phyloP scores from a whole-genome alignment of 257 asterid species.

The Solanum chiquidenum region DNA sequence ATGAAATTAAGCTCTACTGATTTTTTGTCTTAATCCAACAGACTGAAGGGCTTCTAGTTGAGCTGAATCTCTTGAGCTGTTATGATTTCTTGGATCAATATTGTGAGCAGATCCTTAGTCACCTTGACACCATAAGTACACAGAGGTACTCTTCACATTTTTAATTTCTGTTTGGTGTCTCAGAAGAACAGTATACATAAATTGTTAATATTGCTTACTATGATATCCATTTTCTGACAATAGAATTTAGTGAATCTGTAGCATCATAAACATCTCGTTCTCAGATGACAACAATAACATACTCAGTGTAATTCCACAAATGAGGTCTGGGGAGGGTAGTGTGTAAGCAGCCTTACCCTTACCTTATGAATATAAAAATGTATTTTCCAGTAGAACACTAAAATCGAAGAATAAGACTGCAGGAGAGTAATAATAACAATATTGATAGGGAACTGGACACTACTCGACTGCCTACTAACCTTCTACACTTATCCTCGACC shows the following conservation, averaged over 20 bases:
- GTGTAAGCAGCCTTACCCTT: background rate
- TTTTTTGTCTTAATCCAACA: conserved; percentile 1
- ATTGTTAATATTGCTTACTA: background rate
- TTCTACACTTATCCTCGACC: background rate
- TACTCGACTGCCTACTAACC: background rate
- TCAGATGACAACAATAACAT: background rate
- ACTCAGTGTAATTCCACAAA: background rate
- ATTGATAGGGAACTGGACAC: background rate
- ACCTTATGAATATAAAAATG: background rate
- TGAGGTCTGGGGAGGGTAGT: background rate
- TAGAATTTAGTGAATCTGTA: background rate
- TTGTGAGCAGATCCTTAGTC: conserved; percentile 27
- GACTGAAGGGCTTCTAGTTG: conserved; percentile 66
- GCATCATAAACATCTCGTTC: background rate
- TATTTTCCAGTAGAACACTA: background rate
- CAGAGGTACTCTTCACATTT: conserved; percentile 28
- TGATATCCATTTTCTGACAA: background rate
- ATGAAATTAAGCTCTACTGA: background rate
- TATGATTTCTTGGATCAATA: conserved; percentile 52
- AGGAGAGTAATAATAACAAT: background rate
- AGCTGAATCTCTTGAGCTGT: conserved; percentile 45
- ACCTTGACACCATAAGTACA: conserved; percentile 48
- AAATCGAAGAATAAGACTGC: background rate
- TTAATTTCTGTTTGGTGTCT: background rate
- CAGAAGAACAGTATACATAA: background rate